Evolutionary conservation across 2,329 filamentous ascomycete species (phyloP).

Genomic region (Neofusicoccum umdonicola): DNA sequence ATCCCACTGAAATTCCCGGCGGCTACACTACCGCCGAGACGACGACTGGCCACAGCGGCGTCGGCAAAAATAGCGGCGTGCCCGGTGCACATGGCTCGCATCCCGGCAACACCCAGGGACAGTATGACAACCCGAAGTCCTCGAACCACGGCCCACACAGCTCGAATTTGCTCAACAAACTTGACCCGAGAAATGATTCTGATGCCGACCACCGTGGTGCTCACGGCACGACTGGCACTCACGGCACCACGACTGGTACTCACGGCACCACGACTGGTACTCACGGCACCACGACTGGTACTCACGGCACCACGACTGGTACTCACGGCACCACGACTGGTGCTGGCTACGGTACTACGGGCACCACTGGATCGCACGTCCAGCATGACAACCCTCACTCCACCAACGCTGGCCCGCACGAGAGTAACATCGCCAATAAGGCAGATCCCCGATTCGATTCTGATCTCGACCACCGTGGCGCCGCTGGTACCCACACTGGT

Average conservation of each 20-base stretch:
- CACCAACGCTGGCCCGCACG: slow-evolving; percentile 14
- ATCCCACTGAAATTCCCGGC: background rate
- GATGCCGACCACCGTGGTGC: slow-evolving; percentile 2
- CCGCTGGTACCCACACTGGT: background rate
- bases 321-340: background rate
- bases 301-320: background rate
- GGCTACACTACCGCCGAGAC: slow-evolving; percentile 4
- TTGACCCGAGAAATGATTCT: slow-evolving; percentile 1
- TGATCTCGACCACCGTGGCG: slow-evolving; percentile 11
- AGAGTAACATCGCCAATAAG: slow-evolving; percentile 1
- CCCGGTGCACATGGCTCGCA: background rate
- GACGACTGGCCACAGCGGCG: slow-evolving; percentile 1
- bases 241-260: background rate
- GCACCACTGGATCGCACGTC: background rate
- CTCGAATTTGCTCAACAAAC: slow-evolving; percentile 4
- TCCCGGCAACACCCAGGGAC: background rate
- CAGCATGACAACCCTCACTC: background rate
- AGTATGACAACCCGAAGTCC: background rate
- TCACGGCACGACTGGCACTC: too few relatives aligned
- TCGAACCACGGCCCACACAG: slow-evolving; percentile 8
- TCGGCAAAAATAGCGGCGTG: background rate
- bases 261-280: background rate
- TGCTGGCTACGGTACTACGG: background rate
- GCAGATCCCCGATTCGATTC: slow-evolving; percentile 9
- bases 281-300: background rate